A percentile compares a stretch with the other conserved stretches of the same genome.
phyloP scores from a whole-genome alignment of 352 stramenopile species.

The Globisporangium carolinianum region DNA sequence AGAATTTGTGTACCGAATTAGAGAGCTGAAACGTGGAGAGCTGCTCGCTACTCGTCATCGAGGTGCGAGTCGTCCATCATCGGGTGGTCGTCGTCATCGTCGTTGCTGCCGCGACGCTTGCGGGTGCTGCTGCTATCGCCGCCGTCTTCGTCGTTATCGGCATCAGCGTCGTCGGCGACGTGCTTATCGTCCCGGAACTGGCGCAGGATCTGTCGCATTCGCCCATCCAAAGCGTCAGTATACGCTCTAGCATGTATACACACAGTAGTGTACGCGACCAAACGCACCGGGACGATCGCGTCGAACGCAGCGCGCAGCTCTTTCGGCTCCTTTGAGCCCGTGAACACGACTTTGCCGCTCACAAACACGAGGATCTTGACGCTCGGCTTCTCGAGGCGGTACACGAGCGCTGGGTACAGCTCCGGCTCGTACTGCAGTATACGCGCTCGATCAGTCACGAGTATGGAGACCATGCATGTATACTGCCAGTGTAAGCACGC shows the following conservation, averaged over 20 bases:
- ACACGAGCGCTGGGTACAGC: conserved; percentile 98
- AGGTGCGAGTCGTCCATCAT: conserved; percentile 32
- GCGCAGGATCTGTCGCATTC: conserved; percentile 42
- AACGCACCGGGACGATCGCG: conserved; percentile 61
- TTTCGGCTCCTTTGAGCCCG: conserved; percentile 84
- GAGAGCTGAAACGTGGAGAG: neutral
- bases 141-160: neutral
- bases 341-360: conserved; percentile 97
- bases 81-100: conserved; percentile 18
- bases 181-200: conserved; percentile 48
- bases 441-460: neutral
- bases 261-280: neutral
- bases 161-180: conserved; percentile 5
- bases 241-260: too few species aligned
- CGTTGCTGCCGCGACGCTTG: neutral
- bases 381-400: conserved; percentile 93
- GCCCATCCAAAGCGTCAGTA: conserved; percentile 3
- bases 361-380: conserved; percentile 99
- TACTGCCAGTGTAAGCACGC: conserved; percentile 1
- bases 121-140: neutral
- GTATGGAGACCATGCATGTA: neutral
- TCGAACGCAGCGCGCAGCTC: conserved; percentile 83
- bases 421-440: conserved; percentile 94
- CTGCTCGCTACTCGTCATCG: conserved; percentile 19
- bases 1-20: neutral